Base-by-base conservation (phyloP, 2,329 filamentous ascomycete genomes). In the Monosporascus sp. region DNA sequence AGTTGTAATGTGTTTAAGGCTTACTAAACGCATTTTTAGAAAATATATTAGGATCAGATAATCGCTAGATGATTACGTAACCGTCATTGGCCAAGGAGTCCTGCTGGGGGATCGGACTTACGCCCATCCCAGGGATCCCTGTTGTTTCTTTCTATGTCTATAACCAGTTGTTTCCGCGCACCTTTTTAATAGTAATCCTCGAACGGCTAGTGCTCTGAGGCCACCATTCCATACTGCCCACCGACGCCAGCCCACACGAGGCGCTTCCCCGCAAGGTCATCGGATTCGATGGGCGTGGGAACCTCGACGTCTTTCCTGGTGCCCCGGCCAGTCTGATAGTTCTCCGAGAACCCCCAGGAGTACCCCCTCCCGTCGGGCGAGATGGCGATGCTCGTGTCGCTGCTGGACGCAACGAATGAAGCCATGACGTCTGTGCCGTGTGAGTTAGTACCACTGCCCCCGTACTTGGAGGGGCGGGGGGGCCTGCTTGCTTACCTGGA, bases 201-300 rank as follows among this genome's bases (percentile, higher is more conserved):
- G 20, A 14, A 27, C 31, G 31, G n/a, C 19, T 27, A 26, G 22
- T 46, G 43, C 26, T 31, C 20, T n/a, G 43, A 46, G 14, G 78
- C 76, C n/a, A 89, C 63, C 24, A 89, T 72, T 1, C 85, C 87
- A 69, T 84, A 97, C 67, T 97, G 92, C 5, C 91, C 91, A 59
- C 93, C 92, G n/a, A 87, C 87, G 44, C 89, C 89, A n/a, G 88
- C 89, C 72, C 80, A 90, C 37, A 85, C 78, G 44, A 97, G 78
- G 69, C 86, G 84, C 72, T 87, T 86, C 43, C 83, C 89, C 31
- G 85, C 80, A 27, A 94, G 82, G 43, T 91, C 91, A 14, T 86
- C 88, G 74, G 96, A 96, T 65, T 95, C 88, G 52, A 97, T 89
- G 48, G 86, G 65, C 0, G 88, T 94, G 0, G 92, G 90, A 24